Evolutionary conservation across 805 yeast species (phyloP).

Genomic region (Brettanomyces naardenensis): DNA sequence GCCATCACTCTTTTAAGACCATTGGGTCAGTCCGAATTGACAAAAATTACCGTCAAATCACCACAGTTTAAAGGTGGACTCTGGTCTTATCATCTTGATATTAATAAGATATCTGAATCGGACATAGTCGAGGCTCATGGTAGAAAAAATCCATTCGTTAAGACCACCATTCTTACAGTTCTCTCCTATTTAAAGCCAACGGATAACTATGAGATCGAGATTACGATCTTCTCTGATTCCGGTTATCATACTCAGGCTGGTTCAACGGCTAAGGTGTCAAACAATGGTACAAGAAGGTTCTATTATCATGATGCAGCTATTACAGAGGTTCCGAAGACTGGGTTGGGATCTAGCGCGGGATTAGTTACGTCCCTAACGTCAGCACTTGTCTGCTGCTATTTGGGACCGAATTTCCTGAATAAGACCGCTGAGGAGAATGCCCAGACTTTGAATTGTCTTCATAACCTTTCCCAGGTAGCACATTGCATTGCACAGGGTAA

Average conservation of each 20-base stretch:
- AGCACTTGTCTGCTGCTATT: slow-evolving; percentile 49
- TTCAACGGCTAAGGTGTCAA: slow-evolving; percentile 28
- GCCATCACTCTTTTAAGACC: slow-evolving; percentile 5
- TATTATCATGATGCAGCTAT: slow-evolving; percentile 54
- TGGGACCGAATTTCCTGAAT: slow-evolving; percentile 19
- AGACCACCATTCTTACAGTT: slow-evolving; percentile 50
- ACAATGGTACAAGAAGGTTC: slow-evolving; percentile 38
- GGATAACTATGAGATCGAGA: slow-evolving; percentile 27
- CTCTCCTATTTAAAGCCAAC: slow-evolving; percentile 41
- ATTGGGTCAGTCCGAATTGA: background rate
- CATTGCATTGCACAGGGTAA: slow-evolving; percentile 94
- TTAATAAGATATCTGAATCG: slow-evolving; percentile 9
- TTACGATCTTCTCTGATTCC: slow-evolving; percentile 75
- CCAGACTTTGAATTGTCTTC: slow-evolving; percentile 34
- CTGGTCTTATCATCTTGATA: slow-evolving; percentile 49
- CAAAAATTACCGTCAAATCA: slow-evolving; percentile 44
- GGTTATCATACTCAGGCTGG: slow-evolving; percentile 78
- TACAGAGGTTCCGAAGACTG: slow-evolving; percentile 80
- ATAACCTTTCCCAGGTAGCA: slow-evolving; percentile 79
- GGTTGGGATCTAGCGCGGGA: slow-evolving; percentile 94
- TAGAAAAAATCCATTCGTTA: slow-evolving; percentile 63
- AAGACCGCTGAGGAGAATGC: slow-evolving; percentile 3
- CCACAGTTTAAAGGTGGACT: slow-evolving; percentile 69
- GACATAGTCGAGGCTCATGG: slow-evolving; percentile 12
- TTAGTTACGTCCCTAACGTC: slow-evolving; percentile 74